Percentiles rank a stretch among this genome's conserved stretches.
Evolutionary conservation across 305 asterid genomes (phyloP).

Genomic region (Fraxinus velutina): DNA sequence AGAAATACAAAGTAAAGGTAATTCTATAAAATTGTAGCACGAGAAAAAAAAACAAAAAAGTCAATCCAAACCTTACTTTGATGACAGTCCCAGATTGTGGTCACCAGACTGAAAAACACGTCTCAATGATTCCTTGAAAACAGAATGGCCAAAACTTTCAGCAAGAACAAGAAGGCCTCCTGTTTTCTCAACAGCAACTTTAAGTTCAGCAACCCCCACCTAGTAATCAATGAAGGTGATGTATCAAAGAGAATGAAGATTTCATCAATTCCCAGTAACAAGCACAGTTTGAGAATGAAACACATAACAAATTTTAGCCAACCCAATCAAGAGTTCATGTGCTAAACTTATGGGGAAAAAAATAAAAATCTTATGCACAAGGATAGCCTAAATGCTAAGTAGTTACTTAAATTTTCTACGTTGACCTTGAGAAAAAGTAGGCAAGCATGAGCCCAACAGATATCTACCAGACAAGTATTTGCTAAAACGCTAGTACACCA

Average conservation of each 20-base stretch:
- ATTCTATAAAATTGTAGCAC: constrained; percentile 3
- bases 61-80: constrained; percentile 66
- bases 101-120: constrained; percentile 79
- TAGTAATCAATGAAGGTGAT: constrained; percentile 27
- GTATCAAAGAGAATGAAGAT: constrained; percentile 18
- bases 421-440: neutral
- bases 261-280: constrained; percentile 10
- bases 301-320: neutral
- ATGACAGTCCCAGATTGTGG: constrained; percentile 78
- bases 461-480: neutral
- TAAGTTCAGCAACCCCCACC: constrained; percentile 98
- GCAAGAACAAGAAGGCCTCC: constrained; percentile 96
- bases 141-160: constrained; percentile 98
- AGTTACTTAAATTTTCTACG: neutral
- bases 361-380: neutral
- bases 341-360: neutral
- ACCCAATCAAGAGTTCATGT: neutral
- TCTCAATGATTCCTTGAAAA: constrained; percentile 82
- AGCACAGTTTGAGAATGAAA: neutral
- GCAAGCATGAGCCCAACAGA: neutral
- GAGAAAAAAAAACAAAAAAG: neutral
- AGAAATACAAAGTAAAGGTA: constrained; percentile 7
- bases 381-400: neutral
- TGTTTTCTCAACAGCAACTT: constrained; percentile 85
- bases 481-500: neutral